Evolutionary conservation across 805 yeast species (phyloP).

Genomic region (Saccharomycopsis amapae): DNA sequence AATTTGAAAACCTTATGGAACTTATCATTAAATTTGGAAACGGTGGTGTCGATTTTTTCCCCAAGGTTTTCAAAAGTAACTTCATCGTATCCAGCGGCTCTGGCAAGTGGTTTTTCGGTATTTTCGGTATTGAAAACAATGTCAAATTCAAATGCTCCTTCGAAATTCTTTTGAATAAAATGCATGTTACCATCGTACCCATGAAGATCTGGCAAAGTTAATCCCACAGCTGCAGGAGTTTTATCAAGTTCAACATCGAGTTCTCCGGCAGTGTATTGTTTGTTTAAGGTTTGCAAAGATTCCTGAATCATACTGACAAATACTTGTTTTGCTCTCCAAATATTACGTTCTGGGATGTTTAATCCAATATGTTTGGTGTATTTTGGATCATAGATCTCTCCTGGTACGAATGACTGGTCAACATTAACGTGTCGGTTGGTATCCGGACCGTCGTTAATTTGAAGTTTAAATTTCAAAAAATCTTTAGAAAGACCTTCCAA

Average conservation of each 20-base stretch:
- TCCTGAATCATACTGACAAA: constrained; percentile 66
- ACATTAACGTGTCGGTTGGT: constrained; percentile 38
- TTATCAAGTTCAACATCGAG: constrained; percentile 25
- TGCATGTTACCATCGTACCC: constrained; percentile 71
- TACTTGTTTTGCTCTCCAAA: constrained; percentile 76
- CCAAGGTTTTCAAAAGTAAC: constrained; percentile 29
- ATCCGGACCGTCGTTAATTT: constrained; percentile 49
- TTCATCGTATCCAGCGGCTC: constrained; percentile 10
- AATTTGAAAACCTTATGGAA: constrained; percentile 47
- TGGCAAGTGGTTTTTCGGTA: constrained; percentile 10
- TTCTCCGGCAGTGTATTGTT: constrained; percentile 23
- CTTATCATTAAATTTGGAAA: constrained; percentile 40
- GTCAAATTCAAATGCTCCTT: constrained; percentile 71
- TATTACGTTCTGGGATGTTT: constrained; percentile 59
- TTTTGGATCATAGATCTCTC: constrained; percentile 47
- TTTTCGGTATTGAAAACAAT: constrained; percentile 47
- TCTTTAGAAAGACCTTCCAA: constrained; percentile 51
- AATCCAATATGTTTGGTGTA: constrained; percentile 61
- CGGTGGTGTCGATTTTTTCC: constrained; percentile 29
- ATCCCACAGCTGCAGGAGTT: constrained; percentile 35
- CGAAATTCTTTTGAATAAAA: constrained; percentile 65
- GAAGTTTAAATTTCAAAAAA: constrained; percentile 59
- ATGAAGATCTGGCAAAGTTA: constrained; percentile 51
- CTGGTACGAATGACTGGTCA: constrained; percentile 27
- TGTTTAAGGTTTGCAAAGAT: constrained; percentile 44